Evolutionary conservation across 2,329 filamentous ascomycete genomes (phyloP), one percentile per base, ranked within the genome.

Genomic region (Fusarium veterinarium): DNA sequence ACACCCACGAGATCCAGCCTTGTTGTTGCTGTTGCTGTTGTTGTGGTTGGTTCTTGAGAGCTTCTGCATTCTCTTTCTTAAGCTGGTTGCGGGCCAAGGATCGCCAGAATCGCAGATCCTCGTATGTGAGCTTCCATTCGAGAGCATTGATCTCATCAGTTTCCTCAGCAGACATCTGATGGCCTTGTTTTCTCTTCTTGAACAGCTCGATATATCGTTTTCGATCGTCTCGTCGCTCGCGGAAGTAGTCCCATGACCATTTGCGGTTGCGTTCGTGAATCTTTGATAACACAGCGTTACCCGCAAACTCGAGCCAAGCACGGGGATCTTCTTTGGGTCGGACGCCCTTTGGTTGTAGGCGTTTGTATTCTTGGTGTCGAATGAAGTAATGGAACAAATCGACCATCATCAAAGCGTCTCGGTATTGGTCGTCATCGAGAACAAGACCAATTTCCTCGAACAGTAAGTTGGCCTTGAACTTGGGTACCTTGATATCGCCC

Each of bases 341-440:
- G 64, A 91, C 88, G 2, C 87, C 91, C 79, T 97, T 96, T 8
- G 96, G 96, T 77, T 97, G 94, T 65, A 95, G 87, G 76, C 92
- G 95, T 80, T 97, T 97, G 85, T 98, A 98, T 80, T 99, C 95
- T 81, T 98, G 96, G 75, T 99, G 96, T 37, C 95, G 92, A 76
- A 98, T 93, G 81, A 98, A 99, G 83, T 97, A 98, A 81, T 99
- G 96, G 85, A 99, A 99, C 6, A 98, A 86, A 80, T 99, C 96
- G 4, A 98, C 93, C 86, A 99, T 93, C 96, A 99, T 99, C 65
- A 99, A 84, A 9, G 92, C 94, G 83, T 99, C 96, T 35, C 97
- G 93, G 80, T 99, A 99, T 80, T 99, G 96, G 74, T 98, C 91
- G 74, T 99, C 95, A 75, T 99, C 97, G 37, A 99, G 88, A n/a